Percentiles rank a stretch among this genome's conserved stretches.
phyloP scores from a whole-genome alignment of 306 rosid species.

The Carpinus fangiana region DNA sequence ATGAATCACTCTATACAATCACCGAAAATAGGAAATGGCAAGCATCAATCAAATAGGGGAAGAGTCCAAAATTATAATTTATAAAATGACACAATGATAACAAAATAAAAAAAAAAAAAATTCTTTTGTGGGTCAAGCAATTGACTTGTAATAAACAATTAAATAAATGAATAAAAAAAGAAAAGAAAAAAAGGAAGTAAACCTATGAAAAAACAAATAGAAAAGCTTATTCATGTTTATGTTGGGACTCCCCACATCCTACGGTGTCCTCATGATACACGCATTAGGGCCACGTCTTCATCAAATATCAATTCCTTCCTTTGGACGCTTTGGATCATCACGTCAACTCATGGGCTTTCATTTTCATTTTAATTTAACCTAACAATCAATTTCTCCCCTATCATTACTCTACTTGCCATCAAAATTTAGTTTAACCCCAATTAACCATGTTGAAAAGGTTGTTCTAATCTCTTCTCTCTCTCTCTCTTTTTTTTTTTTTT shows the following conservation, averaged over 20 bases:
- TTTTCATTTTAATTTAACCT: no score
- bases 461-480: no score
- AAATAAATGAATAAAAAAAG: not conserved
- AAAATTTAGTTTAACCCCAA: no score
- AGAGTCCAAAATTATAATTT: not conserved
- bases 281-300: slow-evolving; percentile 26
- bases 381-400: no score
- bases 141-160: slow-evolving; percentile 30
- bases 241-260: slow-evolving; percentile 27
- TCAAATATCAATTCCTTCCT: slow-evolving; percentile 4
- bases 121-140: slow-evolving; percentile 33
- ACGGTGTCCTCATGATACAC: not conserved
- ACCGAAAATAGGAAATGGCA: not conserved
- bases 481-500: no score
- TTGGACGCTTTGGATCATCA: slow-evolving; percentile 27
- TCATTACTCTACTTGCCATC: no score
- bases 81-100: not conserved
- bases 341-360: slow-evolving; percentile 8
- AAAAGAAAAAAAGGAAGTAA: not conserved
- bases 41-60: not conserved
- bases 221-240: not conserved
- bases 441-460: no score
- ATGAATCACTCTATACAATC: not conserved
- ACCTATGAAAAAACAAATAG: slow-evolving; percentile 23
- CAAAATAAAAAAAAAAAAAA: no score